Evolutionary conservation across 495 filamentous ascomycete species (phyloP).

Genomic region (Lasiosphaeris hirsuta): DNA sequence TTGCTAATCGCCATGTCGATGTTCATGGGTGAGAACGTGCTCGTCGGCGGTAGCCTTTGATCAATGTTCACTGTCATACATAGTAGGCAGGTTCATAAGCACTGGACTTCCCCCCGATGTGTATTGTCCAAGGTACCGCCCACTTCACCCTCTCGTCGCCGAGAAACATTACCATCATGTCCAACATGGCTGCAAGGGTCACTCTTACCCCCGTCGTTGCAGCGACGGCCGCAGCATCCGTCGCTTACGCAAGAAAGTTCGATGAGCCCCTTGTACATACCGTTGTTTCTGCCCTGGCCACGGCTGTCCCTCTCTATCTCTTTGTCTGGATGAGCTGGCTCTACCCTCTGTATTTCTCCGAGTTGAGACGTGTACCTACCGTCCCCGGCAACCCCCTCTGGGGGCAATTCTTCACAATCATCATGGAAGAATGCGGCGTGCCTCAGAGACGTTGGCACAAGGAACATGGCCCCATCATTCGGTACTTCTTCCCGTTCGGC

Average conservation of each 20-base stretch:
- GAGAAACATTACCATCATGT: background rate
- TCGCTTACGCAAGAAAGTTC: conserved; percentile 13
- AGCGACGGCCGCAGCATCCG: conserved; percentile 4
- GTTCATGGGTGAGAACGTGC: no score
- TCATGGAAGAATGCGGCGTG: conserved; percentile 26
- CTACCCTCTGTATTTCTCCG: conserved; percentile 20
- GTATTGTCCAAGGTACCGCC: no score
- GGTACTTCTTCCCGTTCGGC: conserved; percentile 29
- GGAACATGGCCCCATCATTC: conserved; percentile 23
- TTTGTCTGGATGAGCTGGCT: conserved; percentile 17
- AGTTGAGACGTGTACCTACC: conserved; percentile 22
- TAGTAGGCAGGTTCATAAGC: no score
- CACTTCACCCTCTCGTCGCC: background rate
- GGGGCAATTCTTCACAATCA: conserved; percentile 28
- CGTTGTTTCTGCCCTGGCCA: conserved; percentile 2
- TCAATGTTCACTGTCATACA: no score
- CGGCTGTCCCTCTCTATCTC: conserved; percentile 5
- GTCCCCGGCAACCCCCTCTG: conserved; percentile 22
- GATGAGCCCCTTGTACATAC: conserved; percentile 6
- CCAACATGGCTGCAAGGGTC: conserved; percentile 15
- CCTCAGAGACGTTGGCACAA: conserved; percentile 29
- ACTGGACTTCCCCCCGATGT: no score
- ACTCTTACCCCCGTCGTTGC: conserved; percentile 6
- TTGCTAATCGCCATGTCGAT: no score
- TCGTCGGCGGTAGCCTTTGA: no score